Conservation (phyloP, 306 rosid genomes). For the Styphnolobium japonicum region DNA sequence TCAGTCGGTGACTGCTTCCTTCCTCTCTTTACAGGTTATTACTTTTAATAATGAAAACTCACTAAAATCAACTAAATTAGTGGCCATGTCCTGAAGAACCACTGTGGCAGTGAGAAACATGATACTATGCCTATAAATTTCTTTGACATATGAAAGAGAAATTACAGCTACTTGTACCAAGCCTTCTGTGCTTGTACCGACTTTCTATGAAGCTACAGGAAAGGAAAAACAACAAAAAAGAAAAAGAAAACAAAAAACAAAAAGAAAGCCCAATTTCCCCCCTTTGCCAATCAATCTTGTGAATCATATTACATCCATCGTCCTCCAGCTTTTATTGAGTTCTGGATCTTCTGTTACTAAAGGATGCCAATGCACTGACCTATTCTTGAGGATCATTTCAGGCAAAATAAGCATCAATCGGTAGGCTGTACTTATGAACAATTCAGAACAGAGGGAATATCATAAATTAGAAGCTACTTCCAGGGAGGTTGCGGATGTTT, state of each 20-base stretch:
- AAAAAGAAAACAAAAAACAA: not conserved
- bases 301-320: constrained; percentile 22
- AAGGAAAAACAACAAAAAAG: not conserved
- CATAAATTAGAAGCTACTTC: constrained; percentile 27
- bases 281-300: constrained; percentile 5
- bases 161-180: constrained; percentile 26
- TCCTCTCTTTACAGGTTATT: constrained; percentile 2
- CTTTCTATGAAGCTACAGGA: constrained; percentile 17
- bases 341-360: constrained; percentile 18
- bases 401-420: constrained; percentile 7
- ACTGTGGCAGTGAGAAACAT: not conserved
- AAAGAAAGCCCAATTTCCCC: not conserved
- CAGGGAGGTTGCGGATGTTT: constrained; percentile 39
- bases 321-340: constrained; percentile 26
- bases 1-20: not conserved
- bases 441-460: constrained; percentile 1
- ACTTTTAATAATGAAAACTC: not conserved
- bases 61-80: not conserved
- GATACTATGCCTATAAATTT: constrained; percentile 25
- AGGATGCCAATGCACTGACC: constrained; percentile 17
- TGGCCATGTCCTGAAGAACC: not conserved
- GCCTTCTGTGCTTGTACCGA: constrained; percentile 10
- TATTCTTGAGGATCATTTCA: constrained; percentile 5
- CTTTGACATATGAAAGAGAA: constrained; percentile 4
- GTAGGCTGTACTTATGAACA: constrained; percentile 19